phyloP scores from a whole-genome alignment of 306 rosid species.

The Psophocarpus tetragonolobus region DNA sequence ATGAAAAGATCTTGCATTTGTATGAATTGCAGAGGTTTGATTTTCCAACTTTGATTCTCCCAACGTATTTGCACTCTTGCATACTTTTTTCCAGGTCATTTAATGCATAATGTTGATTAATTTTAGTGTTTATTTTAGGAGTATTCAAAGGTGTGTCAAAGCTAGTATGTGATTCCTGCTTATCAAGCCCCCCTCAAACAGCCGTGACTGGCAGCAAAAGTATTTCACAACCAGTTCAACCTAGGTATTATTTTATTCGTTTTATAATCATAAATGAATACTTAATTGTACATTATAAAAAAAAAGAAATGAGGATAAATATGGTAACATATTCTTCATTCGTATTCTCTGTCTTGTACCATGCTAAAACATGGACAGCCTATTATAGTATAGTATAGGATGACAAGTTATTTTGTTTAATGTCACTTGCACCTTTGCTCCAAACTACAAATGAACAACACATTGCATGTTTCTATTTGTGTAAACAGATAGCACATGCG shows the following conservation, averaged over 20 bases:
- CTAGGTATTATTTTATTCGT: constrained; percentile 29
- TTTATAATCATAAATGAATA: not conserved
- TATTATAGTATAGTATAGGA: not conserved
- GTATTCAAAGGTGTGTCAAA: constrained; percentile 42
- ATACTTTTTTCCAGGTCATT: not conserved
- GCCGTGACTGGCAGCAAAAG: constrained; percentile 14
- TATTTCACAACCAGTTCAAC: constrained; percentile 17
- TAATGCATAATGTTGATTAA: constrained; percentile 17
- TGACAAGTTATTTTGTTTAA: not conserved
- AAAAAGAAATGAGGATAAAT: not conserved
- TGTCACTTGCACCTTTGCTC: not conserved
- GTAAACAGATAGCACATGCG: not conserved
- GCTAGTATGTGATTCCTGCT: constrained; percentile 67
- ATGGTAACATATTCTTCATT: not conserved
- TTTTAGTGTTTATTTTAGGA: constrained; percentile 40
- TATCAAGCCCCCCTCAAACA: constrained; percentile 34
- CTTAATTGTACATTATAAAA: not conserved
- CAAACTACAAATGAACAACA: not conserved
- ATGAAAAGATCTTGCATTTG: constrained; percentile 63
- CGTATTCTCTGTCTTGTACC: not conserved
- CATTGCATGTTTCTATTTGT: not conserved
- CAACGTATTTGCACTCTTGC: not conserved
- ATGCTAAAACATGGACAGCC: not conserved
- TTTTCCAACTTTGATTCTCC: not conserved
- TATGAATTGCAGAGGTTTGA: constrained; percentile 74